phyloP scores from a whole-genome alignment of 192 early-diverging fungal species.

The Chytriomyces sp. region DNA sequence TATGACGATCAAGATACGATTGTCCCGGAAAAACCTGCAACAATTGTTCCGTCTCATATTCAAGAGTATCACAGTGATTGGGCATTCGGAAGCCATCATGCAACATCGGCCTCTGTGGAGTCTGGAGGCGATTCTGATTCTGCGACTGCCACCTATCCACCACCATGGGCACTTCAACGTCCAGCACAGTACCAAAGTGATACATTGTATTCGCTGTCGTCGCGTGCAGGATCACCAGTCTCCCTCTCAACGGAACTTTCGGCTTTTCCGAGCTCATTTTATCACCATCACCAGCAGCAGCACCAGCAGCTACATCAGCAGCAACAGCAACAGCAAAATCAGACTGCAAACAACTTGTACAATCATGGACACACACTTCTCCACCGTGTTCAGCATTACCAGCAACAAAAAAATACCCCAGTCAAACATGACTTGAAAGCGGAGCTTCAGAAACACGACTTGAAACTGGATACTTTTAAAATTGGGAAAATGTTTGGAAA shows the following conservation, averaged over 20 bases:
- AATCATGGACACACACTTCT: not conserved
- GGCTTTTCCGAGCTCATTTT: not conserved
- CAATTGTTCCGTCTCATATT: not conserved
- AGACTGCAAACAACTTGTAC: not conserved
- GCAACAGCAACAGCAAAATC: not conserved
- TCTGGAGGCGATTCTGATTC: not conserved
- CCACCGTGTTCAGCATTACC: not conserved
- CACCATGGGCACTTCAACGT: not conserved
- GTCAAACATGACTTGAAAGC: not conserved
- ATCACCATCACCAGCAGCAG: not conserved
- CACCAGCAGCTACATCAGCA: not conserved
- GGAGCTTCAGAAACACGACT: not conserved
- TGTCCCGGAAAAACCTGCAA: not conserved
- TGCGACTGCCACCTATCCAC: not conserved
- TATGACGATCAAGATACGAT: not conserved
- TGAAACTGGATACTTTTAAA: not conserved
- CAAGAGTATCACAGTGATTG: not conserved
- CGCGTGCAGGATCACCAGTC: not conserved
- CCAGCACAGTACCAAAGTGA: constrained; percentile 1
- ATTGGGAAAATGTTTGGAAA: no score
- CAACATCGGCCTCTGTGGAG: not conserved
- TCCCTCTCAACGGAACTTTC: not conserved
- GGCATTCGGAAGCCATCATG: not conserved
- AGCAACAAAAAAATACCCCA: not conserved
- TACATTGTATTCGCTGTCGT: not conserved